Evolutionary conservation across 805 yeast species (phyloP).

Genomic region (Cyberlindnera maritima): DNA sequence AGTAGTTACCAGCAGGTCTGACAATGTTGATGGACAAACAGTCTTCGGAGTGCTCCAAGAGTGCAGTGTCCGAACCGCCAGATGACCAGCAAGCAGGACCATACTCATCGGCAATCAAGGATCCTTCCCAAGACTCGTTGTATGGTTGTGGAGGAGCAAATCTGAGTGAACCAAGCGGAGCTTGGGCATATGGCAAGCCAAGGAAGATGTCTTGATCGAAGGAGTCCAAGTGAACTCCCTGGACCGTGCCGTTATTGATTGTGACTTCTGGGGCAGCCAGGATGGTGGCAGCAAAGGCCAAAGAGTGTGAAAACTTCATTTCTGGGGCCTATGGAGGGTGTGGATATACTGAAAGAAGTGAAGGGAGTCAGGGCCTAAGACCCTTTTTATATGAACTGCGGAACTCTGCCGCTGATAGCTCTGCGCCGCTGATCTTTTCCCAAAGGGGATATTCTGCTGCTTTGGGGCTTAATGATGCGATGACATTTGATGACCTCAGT

Average conservation of each 20-base stretch:
- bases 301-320: neutral
- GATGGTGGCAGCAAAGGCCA: neutral
- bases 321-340: neutral
- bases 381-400: neutral
- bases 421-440: neutral
- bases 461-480: too few relatives aligned
- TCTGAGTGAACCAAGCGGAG: constrained; percentile 28
- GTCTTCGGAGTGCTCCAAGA: constrained; percentile 27
- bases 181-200: constrained; percentile 31
- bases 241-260: constrained; percentile 15
- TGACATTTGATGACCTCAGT: too few relatives aligned
- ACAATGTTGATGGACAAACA: constrained; percentile 31
- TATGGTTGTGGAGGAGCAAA: constrained; percentile 25
- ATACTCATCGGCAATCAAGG: constrained; percentile 19
- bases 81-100: constrained; percentile 26
- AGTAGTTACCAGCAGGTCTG: constrained; percentile 20
- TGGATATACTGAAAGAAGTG: neutral
- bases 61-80: constrained; percentile 11
- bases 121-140: constrained; percentile 17
- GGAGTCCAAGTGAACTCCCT: constrained; percentile 11
- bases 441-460: neutral
- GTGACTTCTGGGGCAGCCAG: constrained; percentile 8
- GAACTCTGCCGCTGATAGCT: neutral
- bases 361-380: neutral
- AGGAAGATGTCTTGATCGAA: constrained; percentile 20